Percentiles rank a stretch among this genome's conserved stretches.
These are phyloP conservation scores for Talaromyces sp. DNA, from an alignment of 2,329 filamentous ascomycete genomes.

Conservation along the genomic window DNA sequence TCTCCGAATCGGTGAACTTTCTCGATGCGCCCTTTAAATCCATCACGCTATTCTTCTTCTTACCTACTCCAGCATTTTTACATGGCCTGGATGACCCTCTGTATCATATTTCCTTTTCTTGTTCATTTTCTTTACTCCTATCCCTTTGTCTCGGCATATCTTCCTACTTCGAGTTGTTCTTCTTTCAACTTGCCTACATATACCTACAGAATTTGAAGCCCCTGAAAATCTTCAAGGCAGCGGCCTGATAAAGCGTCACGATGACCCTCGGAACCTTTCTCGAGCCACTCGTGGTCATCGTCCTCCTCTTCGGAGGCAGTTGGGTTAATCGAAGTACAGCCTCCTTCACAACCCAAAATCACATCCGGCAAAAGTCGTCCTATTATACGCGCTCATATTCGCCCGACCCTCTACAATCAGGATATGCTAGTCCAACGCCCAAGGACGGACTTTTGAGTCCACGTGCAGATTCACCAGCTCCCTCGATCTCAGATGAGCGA, in stretches of 20 bases:
- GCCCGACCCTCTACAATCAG: conserved; percentile 45
- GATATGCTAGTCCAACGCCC: conserved; percentile 39
- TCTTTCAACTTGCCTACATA: too few species aligned
- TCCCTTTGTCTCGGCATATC: too few species aligned
- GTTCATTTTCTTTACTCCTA: too few species aligned
- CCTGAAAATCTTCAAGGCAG: background rate
- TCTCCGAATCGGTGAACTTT: too few species aligned
- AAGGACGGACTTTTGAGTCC: conserved; percentile 39
- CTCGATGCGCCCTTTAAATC: too few species aligned
- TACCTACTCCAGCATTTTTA: background rate
- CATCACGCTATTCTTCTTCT: background rate
- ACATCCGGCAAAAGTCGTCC: conserved; percentile 23
- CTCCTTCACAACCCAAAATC: conserved; percentile 25
- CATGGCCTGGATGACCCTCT: background rate
- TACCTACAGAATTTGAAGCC: too few species aligned
- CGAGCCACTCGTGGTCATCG: conserved; percentile 64
- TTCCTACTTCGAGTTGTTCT: too few species aligned
- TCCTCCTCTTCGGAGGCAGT: conserved; percentile 63
- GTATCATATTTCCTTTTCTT: background rate
- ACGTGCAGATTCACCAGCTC: conserved; percentile 40
- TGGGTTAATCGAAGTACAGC: conserved; percentile 60
- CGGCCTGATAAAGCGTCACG: background rate
- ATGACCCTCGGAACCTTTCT: conserved; percentile 62
- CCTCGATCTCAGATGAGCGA: conserved; percentile 45
- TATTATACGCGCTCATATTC: conserved; percentile 31